Percentiles rank a stretch among this genome's conserved stretches.
These are phyloP conservation scores for Apiospora saccharicola DNA, from an alignment of 2,329 filamentous ascomycete species.

Conservation along the genomic window DNA sequence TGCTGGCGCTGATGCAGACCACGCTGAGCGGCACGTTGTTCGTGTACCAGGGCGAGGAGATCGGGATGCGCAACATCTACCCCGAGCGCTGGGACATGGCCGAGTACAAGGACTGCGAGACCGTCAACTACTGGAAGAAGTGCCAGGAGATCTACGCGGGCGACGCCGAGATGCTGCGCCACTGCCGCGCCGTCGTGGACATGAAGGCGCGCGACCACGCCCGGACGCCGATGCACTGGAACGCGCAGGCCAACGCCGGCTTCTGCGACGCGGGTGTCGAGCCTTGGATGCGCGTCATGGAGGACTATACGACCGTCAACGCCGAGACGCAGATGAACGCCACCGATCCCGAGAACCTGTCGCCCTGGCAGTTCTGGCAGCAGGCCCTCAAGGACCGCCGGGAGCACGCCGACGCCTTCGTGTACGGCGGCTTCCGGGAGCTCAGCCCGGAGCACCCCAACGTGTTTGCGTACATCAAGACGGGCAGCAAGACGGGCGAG, in stretches of 20 bases:
- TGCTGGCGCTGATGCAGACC: conserved; percentile 62
- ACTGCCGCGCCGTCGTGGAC: conserved; percentile 61
- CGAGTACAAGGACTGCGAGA: conserved; percentile 63
- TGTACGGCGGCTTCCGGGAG: conserved; percentile 64
- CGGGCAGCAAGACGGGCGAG: conserved; percentile 33
- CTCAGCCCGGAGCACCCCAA: conserved; percentile 34
- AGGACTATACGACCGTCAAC: conserved; percentile 62
- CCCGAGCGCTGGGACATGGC: conserved; percentile 65
- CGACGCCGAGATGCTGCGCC: conserved; percentile 49
- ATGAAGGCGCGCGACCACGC: conserved; percentile 70
- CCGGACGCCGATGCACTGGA: conserved; percentile 75
- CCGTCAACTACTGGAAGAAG: conserved; percentile 56
- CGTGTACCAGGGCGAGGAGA: conserved; percentile 73
- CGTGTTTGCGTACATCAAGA: conserved; percentile 37
- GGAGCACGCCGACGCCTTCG: conserved; percentile 63
- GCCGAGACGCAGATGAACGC: conserved; percentile 57
- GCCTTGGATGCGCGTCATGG: conserved; percentile 68
- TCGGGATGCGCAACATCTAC: conserved; percentile 69
- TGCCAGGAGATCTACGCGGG: conserved; percentile 45
- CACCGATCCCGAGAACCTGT: conserved; percentile 46
- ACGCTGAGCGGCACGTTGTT: conserved; percentile 67
- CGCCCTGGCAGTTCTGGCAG: conserved; percentile 69
- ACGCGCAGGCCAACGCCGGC: conserved; percentile 60
- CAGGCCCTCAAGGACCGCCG: conserved; percentile 61
- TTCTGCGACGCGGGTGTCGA: conserved; percentile 61